These are phyloP conservation scores for Sordariomycetes sp. DNA, from an alignment of 2,329 filamentous ascomycete species.

Conservation along the genomic window DNA sequence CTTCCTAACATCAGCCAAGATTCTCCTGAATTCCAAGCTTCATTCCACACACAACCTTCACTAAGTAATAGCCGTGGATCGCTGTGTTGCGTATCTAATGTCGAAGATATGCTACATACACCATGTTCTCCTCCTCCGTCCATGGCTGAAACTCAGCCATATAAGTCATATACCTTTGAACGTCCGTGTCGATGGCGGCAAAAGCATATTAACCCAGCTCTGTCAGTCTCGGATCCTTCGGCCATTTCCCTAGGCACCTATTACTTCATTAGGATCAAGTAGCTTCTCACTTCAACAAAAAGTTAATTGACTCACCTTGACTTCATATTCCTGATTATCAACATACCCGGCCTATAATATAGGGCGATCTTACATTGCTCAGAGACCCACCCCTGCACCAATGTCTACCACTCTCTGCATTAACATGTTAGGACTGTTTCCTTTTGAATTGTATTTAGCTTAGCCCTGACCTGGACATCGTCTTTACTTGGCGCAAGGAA, in stretches of 20 bases:
- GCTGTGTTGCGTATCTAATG: slow-evolving; percentile 17
- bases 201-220: slow-evolving; percentile 24
- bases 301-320: slow-evolving; percentile 15
- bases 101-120: slow-evolving; percentile 18
- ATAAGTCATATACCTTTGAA: slow-evolving; percentile 21
- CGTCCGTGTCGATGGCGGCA: slow-evolving; percentile 17
- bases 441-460: not conserved
- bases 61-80: slow-evolving; percentile 23
- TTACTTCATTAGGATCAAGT: not conserved
- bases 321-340: slow-evolving; percentile 26
- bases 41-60: slow-evolving; percentile 15
- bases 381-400: slow-evolving; percentile 8
- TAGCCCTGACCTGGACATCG: slow-evolving; percentile 7
- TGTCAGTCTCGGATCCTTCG: slow-evolving; percentile 29
- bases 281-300: not conserved
- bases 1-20: no score
- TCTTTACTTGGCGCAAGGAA: slow-evolving; percentile 12
- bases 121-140: slow-evolving; percentile 16
- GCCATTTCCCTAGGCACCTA: slow-evolving; percentile 28
- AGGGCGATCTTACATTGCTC: slow-evolving; percentile 6
- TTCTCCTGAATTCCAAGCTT: not conserved
- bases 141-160: slow-evolving; percentile 21
- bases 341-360: slow-evolving; percentile 24
- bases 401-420: not conserved
- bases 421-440: not conserved